Evolutionary conservation across 257 asterid species (phyloP).

Genomic region (Oldenlandia corymbosa): DNA sequence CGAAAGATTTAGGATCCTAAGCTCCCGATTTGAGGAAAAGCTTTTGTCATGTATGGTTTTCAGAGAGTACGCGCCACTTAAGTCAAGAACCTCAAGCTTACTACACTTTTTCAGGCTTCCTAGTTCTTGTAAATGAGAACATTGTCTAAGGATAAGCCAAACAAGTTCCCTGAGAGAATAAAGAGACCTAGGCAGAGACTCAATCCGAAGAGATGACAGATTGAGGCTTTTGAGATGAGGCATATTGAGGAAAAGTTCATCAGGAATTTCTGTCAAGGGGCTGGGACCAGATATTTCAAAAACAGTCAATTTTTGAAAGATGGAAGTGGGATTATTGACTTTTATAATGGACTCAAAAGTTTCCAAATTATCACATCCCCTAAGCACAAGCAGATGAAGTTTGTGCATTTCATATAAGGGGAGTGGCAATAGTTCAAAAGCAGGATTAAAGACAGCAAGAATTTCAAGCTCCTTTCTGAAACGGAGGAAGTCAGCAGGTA

Average conservation of each 20-base stretch:
- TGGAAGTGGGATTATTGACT: neutral
- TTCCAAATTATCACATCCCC: conserved; percentile 31
- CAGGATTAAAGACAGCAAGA: conserved; percentile 32
- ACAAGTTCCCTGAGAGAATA: neutral
- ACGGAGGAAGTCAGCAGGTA: neutral
- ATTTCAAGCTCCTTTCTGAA: conserved; percentile 9
- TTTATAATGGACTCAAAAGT: neutral
- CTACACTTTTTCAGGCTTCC: conserved; percentile 13
- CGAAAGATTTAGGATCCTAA: conserved; percentile 31
- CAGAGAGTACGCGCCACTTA: conserved; percentile 23
- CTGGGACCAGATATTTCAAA: conserved; percentile 42
- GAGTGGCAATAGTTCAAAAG: conserved; percentile 23
- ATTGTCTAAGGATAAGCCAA: conserved; percentile 7
- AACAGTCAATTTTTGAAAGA: conserved; percentile 15
- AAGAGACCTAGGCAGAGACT: conserved; percentile 3
- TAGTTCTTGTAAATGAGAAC: conserved; percentile 1
- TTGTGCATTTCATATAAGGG: conserved; percentile 10
- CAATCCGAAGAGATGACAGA: neutral
- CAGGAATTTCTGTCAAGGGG: conserved; percentile 18
- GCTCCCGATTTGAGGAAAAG: conserved; percentile 20
- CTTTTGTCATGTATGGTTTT: conserved; percentile 26
- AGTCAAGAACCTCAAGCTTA: conserved; percentile 30
- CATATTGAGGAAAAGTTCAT: conserved; percentile 5
- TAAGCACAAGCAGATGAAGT: conserved; percentile 31
- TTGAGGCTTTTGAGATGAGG: neutral